Percentiles rank a stretch among this genome's conserved stretches.
Conservation (phyloP, 2,329 filamentous ascomycete genomes). For the Ceratocystis cacaofunesta region DNA sequence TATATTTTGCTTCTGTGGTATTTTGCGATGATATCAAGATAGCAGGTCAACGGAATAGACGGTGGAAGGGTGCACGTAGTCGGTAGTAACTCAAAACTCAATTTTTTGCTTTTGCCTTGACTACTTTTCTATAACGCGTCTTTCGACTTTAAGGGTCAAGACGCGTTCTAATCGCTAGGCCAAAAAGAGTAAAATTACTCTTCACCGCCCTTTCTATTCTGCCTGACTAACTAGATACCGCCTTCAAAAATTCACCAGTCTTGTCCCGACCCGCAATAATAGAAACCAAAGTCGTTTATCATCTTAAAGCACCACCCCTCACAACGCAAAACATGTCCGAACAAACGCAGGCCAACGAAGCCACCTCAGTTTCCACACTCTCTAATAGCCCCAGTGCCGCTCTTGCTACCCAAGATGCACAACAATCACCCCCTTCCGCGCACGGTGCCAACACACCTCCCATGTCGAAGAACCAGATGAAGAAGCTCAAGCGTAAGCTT, state of each 20-base stretch:
- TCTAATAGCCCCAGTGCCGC: neutral
- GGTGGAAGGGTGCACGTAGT: neutral
- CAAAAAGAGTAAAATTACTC: constrained; percentile 14
- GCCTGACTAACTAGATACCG: constrained; percentile 10
- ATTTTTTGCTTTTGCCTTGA: neutral
- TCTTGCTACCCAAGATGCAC: neutral
- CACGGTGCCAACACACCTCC: constrained; percentile 17
- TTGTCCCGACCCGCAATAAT: too few species aligned
- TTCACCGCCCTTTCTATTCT: constrained; percentile 11
- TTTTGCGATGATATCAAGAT: neutral
- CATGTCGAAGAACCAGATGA: constrained; percentile 75
- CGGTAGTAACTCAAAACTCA: neutral
- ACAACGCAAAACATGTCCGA: constrained; percentile 7
- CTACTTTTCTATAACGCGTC: neutral
- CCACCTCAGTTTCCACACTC: neutral
- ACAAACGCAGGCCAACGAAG: neutral
- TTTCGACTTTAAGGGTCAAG: neutral
- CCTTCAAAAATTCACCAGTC: constrained; percentile 15
- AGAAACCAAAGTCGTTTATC: too few species aligned
- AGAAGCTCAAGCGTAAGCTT: constrained; percentile 57
- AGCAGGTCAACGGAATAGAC: neutral
- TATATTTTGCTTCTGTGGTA: neutral
- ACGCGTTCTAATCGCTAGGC: constrained; percentile 9
- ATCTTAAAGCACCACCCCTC: neutral
- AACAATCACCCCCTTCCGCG: neutral